Evolutionary conservation across 805 yeast genomes (phyloP).

Genomic region (Kuraishia ogatae): DNA sequence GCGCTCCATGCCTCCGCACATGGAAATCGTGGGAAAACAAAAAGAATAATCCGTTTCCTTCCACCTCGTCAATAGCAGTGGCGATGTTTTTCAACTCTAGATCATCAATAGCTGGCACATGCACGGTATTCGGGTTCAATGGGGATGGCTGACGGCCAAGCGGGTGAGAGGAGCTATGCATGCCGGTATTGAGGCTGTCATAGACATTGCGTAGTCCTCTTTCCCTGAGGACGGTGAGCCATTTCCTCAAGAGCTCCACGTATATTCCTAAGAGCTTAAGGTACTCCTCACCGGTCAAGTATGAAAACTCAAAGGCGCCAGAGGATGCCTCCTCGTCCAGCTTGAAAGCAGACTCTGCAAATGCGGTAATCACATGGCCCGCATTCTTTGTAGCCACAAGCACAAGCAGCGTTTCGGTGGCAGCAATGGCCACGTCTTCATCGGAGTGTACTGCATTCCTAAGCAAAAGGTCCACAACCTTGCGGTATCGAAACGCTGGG

Average conservation of each 20-base stretch:
- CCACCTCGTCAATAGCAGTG: constrained; percentile 88
- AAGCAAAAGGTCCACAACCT: constrained; percentile 66
- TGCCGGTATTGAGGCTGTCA: constrained; percentile 42
- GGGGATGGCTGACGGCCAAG: too few relatives aligned
- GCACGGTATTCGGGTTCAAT: too few relatives aligned
- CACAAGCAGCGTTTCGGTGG: constrained; percentile 52
- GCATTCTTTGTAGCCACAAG: constrained; percentile 67
- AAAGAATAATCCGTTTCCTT: constrained; percentile 90
- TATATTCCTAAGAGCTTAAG: constrained; percentile 56
- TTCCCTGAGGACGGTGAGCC: constrained; percentile 36
- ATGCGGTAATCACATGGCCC: constrained; percentile 58
- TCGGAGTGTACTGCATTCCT: constrained; percentile 69
- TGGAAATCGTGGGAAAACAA: constrained; percentile 79
- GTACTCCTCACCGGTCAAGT: constrained; percentile 54
- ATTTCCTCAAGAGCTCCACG: constrained; percentile 69
- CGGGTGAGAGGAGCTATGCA: neutral
- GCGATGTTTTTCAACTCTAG: constrained; percentile 71
- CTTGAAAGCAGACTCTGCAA: constrained; percentile 71
- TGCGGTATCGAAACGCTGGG: constrained; percentile 38
- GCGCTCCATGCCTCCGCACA: constrained; percentile 66
- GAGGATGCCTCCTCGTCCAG: constrained; percentile 63
- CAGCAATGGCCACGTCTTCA: constrained; percentile 50
- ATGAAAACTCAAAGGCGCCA: constrained; percentile 40
- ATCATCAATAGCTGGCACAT: constrained; percentile 32
- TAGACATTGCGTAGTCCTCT: too few relatives aligned